Conservation (phyloP, 371 early-diverging fungal species). For the Circinella umbellata region DNA sequence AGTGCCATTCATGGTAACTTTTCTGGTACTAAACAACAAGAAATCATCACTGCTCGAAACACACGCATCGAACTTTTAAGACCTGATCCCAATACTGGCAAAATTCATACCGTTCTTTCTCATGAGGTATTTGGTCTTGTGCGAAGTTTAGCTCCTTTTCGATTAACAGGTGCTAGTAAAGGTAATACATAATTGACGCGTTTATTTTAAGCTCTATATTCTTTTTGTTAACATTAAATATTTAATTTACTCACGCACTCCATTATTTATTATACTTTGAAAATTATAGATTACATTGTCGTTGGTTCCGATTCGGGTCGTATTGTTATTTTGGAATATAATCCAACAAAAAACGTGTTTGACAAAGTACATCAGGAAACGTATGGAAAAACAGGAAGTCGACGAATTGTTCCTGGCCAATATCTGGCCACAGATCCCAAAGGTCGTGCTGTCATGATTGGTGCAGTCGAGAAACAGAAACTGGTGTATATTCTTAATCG, state of each 20-base stretch:
- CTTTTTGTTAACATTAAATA: too few relatives aligned
- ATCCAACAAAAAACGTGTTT: slow-evolving; percentile 74
- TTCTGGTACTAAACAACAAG: slow-evolving; percentile 90
- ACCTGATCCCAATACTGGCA: slow-evolving; percentile 84
- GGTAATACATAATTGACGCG: slow-evolving; percentile 38
- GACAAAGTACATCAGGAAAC: slow-evolving; percentile 92
- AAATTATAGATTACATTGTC: slow-evolving; percentile 81
- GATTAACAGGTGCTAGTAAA: slow-evolving; percentile 78
- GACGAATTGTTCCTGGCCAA: slow-evolving; percentile 94
- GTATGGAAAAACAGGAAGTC: slow-evolving; percentile 92
- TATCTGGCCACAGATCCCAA: slow-evolving; percentile 95
- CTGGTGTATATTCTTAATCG: slow-evolving; percentile 96
- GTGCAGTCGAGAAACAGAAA: slow-evolving; percentile 93
- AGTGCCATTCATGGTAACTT: slow-evolving; percentile 91
- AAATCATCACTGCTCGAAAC: slow-evolving; percentile 85
- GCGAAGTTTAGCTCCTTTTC: slow-evolving; percentile 77
- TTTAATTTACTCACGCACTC: not conserved
- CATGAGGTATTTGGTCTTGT: slow-evolving; percentile 90
- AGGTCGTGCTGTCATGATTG: slow-evolving; percentile 96
- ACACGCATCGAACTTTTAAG: slow-evolving; percentile 83
- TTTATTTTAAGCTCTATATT: not conserved
- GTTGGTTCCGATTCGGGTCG: slow-evolving; percentile 93
- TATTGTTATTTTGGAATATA: slow-evolving; percentile 91
- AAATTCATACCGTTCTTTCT: slow-evolving; percentile 73
- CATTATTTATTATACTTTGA: not conserved